Percentiles rank a stretch among this genome's conserved stretches.
These are phyloP conservation scores for Rhizoctonia solani DNA, from an alignment of 1,284 basidiomycete genomes.

Conservation along the genomic window DNA sequence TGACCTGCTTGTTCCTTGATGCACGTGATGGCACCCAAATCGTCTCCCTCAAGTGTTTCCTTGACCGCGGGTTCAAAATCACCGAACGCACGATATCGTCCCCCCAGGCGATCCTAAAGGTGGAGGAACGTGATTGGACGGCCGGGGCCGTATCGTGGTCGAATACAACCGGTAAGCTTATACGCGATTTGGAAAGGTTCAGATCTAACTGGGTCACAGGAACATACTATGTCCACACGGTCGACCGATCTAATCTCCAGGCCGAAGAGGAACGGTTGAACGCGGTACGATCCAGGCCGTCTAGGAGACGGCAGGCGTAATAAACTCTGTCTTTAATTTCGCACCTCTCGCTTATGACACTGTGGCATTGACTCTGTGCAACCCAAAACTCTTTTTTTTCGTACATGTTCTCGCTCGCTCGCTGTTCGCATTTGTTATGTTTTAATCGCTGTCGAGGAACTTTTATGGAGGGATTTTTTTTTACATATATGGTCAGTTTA, in stretches of 20 bases:
- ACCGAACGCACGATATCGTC: slow-evolving; percentile 38
- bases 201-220: slow-evolving; percentile 19
- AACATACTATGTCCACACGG: slow-evolving; percentile 37
- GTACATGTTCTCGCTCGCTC: not conserved
- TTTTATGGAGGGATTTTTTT: not conserved
- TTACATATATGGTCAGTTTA: not conserved
- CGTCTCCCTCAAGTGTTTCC: slow-evolving; percentile 39
- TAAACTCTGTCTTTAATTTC: not conserved
- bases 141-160: slow-evolving; percentile 37
- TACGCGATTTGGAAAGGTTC: not conserved
- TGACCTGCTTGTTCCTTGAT: slow-evolving; percentile 40
- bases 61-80: slow-evolving; percentile 36
- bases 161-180: slow-evolving; percentile 17
- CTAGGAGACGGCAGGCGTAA: slow-evolving; percentile 23
- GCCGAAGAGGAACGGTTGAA: slow-evolving; percentile 31
- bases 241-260: slow-evolving; percentile 34
- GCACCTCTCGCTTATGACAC: not conserved
- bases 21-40: slow-evolving; percentile 38
- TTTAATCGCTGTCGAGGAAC: not conserved
- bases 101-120: slow-evolving; percentile 37
- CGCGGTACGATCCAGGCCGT: slow-evolving; percentile 30
- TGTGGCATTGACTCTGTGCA: not conserved
- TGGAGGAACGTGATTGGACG: slow-evolving; percentile 35
- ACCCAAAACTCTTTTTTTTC: not conserved
- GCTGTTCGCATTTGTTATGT: not conserved